Evolutionary conservation across 192 early-diverging fungal species (phyloP).

Genomic region (Phlyctochytrium arcticum): DNA sequence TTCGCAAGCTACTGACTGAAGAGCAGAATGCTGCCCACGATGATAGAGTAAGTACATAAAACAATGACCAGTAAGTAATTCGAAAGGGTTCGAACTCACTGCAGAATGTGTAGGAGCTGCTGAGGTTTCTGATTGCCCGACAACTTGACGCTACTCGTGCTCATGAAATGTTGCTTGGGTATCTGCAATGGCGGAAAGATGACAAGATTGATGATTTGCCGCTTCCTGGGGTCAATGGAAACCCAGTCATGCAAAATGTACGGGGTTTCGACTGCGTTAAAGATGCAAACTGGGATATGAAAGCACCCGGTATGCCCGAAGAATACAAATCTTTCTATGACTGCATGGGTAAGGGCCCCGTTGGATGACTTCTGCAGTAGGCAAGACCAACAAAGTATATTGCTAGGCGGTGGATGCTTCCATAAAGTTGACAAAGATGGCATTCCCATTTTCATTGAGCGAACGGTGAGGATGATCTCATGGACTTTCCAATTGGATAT

Average conservation of each 20-base stretch:
- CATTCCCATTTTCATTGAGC: constrained; percentile 31
- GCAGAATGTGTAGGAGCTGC: constrained; percentile 24
- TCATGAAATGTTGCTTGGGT: constrained; percentile 26
- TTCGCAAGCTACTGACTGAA: constrained; percentile 15
- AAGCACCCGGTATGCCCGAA: constrained; percentile 18
- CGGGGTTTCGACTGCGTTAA: constrained; percentile 20
- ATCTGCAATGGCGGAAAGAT: constrained; percentile 25
- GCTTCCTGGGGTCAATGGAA: constrained; percentile 19
- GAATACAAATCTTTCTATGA: constrained; percentile 21
- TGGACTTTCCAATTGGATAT: neutral
- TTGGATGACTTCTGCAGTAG: neutral
- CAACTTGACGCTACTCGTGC: constrained; percentile 27
- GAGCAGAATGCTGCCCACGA: constrained; percentile 9
- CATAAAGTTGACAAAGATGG: constrained; percentile 37
- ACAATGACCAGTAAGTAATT: neutral
- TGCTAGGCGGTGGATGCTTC: constrained; percentile 27
- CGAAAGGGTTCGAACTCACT: neutral
- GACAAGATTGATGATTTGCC: constrained; percentile 34
- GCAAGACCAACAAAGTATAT: neutral
- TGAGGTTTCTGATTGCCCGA: constrained; percentile 33
- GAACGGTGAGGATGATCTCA: constrained; percentile 7
- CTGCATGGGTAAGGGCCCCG: constrained; percentile 16
- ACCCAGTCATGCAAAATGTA: constrained; percentile 21
- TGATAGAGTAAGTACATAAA: neutral
- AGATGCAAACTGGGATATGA: constrained; percentile 27